Evolutionary conservation across 225 moss, liverwort and hornwort species (phyloP).

Genomic region (Climacium dendroides): DNA sequence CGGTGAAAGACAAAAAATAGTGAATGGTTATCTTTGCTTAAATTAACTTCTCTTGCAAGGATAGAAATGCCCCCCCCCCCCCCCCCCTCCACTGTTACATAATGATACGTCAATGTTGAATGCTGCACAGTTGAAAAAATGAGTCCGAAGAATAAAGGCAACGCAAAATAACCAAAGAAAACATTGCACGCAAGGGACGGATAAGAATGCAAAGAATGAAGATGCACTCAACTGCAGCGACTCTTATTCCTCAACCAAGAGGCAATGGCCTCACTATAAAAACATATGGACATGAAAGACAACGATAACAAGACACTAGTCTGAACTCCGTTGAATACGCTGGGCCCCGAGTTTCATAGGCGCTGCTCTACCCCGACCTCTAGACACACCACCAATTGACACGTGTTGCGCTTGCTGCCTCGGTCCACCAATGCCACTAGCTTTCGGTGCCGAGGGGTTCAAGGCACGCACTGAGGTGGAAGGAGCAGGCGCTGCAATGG

Average conservation of each 20-base stretch:
- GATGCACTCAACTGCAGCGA: background rate
- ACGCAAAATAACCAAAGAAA: background rate
- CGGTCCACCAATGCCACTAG: slow-evolving; percentile 19
- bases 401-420: slow-evolving; percentile 86
- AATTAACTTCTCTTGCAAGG: background rate
- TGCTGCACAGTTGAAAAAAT: background rate
- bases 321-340: slow-evolving; percentile 43
- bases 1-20: background rate
- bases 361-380: slow-evolving; percentile 71
- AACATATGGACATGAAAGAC: slow-evolving; percentile 10
- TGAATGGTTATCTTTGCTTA: background rate
- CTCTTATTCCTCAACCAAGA: slow-evolving; percentile 10
- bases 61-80: background rate
- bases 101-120: background rate
- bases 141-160: background rate
- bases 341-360: slow-evolving; percentile 90
- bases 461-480: slow-evolving; percentile 64
- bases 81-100: background rate
- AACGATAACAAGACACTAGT: background rate
- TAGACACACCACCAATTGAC: slow-evolving; percentile 37
- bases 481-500: slow-evolving; percentile 87
- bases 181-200: background rate
- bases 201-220: background rate
- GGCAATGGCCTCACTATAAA: slow-evolving; percentile 25
- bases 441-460: slow-evolving; percentile 25